phyloP scores from a whole-genome alignment of 805 yeast species.

The Candida peoriensis region DNA sequence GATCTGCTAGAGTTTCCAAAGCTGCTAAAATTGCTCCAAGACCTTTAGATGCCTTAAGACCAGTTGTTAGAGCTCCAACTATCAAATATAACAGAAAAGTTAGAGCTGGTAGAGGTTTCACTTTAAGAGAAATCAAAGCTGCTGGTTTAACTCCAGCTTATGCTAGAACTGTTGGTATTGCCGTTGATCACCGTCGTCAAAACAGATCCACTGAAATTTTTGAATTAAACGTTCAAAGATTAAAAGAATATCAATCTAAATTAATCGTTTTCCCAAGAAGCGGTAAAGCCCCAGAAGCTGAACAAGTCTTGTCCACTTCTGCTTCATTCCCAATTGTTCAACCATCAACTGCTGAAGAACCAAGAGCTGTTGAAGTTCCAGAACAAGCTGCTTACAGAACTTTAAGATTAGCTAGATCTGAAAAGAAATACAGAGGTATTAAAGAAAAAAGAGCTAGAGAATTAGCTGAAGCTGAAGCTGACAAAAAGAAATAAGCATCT shows the following conservation, averaged over 20 bases:
- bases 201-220: conserved; percentile 96
- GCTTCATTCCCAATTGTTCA: conserved; percentile 91
- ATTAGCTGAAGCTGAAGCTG: conserved; percentile 98
- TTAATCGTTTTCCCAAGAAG: conserved; percentile 94
- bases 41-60: conserved; percentile 95
- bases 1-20: conserved; percentile 88
- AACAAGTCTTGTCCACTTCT: conserved; percentile 69
- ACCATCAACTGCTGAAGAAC: conserved; percentile 62
- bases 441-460: conserved; percentile 98
- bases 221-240: conserved; percentile 92
- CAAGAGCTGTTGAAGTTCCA: conserved; percentile 78
- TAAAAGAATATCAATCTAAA: conserved; percentile 93
- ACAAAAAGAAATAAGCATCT: conserved; percentile 81
- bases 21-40: conserved; percentile 97
- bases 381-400: conserved; percentile 85
- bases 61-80: conserved; percentile 98
- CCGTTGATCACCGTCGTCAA: conserved; percentile 99
- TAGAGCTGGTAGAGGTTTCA: conserved; percentile 99
- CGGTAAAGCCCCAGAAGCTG: conserved; percentile 75
- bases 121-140: conserved; percentile 96
- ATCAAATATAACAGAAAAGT: conserved; percentile 98
- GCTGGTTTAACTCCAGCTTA: conserved; percentile 90
- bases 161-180: conserved; percentile 98
- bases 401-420: conserved; percentile 92
- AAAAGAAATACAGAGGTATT: conserved; percentile 90